Percentiles rank a stretch among this genome's conserved stretches.
phyloP scores from a whole-genome alignment of 2,329 filamentous ascomycete genomes.

The Fusarium anthophilum region DNA sequence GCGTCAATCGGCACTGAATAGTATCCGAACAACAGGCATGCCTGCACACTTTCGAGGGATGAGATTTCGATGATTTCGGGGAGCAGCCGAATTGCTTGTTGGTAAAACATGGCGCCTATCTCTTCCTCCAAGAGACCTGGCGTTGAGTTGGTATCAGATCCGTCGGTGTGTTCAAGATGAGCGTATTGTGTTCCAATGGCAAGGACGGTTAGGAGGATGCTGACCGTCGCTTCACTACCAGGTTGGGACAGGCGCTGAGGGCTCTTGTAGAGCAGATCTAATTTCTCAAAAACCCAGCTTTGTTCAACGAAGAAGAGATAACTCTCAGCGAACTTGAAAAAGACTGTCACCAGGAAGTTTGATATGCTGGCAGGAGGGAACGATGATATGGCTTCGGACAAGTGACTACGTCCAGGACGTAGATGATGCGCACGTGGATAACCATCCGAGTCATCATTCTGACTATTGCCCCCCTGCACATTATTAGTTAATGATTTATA shows the following conservation, averaged over 20 bases:
- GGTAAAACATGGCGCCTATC: conserved; percentile 3
- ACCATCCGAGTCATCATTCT: background rate
- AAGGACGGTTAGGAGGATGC: background rate
- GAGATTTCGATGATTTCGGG: background rate
- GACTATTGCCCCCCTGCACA: background rate
- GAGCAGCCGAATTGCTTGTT: background rate
- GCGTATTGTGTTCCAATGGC: conserved; percentile 2
- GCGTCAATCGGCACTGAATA: conserved; percentile 2
- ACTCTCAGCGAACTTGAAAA: background rate
- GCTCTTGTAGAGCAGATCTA: background rate
- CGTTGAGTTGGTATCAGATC: background rate
- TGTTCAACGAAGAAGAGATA: background rate
- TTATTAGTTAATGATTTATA: background rate
- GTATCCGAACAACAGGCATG: background rate
- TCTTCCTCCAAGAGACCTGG: background rate
- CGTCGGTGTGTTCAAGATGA: background rate
- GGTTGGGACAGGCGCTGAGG: background rate
- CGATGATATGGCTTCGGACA: background rate
- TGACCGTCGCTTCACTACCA: background rate
- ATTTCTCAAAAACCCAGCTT: background rate
- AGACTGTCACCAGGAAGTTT: background rate
- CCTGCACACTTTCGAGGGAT: conserved; percentile 3
- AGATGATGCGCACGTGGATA: conserved; percentile 1
- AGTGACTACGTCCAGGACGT: background rate
- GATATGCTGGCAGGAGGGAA: background rate